These are phyloP conservation scores for Colletotrichum sp. DNA, from an alignment of 2,329 filamentous ascomycete genomes.

Conservation along the genomic window DNA sequence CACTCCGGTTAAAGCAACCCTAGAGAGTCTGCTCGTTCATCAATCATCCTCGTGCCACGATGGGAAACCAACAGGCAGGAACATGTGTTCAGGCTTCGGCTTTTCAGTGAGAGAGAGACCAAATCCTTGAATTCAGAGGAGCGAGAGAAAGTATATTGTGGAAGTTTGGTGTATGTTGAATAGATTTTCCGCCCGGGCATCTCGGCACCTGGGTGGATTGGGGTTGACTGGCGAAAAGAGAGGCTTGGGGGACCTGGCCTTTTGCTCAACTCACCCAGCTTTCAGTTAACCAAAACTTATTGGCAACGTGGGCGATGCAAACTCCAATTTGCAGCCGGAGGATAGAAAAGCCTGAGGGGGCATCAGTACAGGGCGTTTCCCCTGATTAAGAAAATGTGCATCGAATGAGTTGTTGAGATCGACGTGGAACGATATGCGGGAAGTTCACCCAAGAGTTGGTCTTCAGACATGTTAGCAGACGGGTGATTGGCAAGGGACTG, in stretches of 20 bases:
- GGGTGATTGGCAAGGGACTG: neutral
- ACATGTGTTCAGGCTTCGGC: neutral
- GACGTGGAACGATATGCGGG: neutral
- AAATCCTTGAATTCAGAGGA: neutral
- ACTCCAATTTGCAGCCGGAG: neutral
- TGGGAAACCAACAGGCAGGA: neutral
- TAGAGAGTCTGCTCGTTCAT: neutral
- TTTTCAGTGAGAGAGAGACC: neutral
- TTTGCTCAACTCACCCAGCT: neutral
- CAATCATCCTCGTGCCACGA: neutral
- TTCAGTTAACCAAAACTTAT: neutral
- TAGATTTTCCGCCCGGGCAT: neutral
- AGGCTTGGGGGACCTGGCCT: neutral
- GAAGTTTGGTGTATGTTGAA: neutral
- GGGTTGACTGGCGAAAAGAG: neutral
- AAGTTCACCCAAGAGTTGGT: neutral
- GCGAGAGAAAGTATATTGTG: neutral
- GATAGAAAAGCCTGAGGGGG: neutral
- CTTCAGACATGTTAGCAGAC: neutral
- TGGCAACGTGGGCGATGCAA: neutral
- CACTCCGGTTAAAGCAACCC: neutral
- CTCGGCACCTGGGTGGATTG: neutral
- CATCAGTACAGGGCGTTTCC: neutral
- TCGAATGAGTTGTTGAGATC: slow-evolving; percentile 1
- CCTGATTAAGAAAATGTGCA: neutral